Base-by-base conservation (phyloP, 305 asterid genomes). In the Fraxinus sp. region DNA sequence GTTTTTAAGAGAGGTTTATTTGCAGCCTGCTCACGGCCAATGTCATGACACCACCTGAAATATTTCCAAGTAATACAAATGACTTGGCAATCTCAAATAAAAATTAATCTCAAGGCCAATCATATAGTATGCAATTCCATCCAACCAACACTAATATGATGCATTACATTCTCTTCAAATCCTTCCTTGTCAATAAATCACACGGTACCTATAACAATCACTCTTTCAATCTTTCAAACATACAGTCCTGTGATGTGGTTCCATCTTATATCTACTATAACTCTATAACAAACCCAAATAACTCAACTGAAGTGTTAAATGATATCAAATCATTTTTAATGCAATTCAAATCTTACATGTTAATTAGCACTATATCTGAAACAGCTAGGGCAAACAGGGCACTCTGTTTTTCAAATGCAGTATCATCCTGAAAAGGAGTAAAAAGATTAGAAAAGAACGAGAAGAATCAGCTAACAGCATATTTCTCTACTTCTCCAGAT, bases 1-100 rank as follows among this genome's bases (percentile, higher is more conserved):
- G 98, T 95, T 91, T 95, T 95, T 78, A 95, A 80, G 82, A 95
- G 98, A 86, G 98, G 98, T 85, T 95, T 95, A 88, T 95, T 95
- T 82, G 98, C 97, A n/a, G 98, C 98, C 84, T 95, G 98, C 85
- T 95, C 98, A 84, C 98, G 98, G 41, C 98, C 98, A 87, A 95
- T 95, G 81, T 95, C 98, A 90, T 93, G 98, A 86, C 98, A 95
- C 98, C 98, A 95, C 97, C 98, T 95, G 89, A 86, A 74, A 83
- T 62, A 77, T 70, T 88, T 82, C 79, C 24, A 80, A n/a, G 39
- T 74, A 49, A 77, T 74, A 32, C 18, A 71, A 71, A 71, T 71
- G 44, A n/a, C 44, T 71, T 32, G 18, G 36, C 14, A 33, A 33
- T 71, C 24, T 30, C 44, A 16, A 71, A 71, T 71, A 71, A 71